phyloP scores from a whole-genome alignment of 108 stramenopile species.

The Conticribra weissflogii region DNA sequence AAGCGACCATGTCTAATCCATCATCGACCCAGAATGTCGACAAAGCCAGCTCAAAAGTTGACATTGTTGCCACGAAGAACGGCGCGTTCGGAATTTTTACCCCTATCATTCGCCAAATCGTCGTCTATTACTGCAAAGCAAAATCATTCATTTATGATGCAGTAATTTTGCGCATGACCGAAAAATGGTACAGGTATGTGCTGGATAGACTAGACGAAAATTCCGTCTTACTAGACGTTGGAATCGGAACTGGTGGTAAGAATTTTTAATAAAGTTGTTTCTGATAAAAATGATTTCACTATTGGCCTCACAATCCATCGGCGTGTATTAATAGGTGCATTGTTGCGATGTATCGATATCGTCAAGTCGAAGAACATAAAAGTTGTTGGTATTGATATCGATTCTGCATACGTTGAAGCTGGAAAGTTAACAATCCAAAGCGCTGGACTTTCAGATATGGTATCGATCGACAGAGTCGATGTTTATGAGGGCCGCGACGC shows the following conservation, averaged over 20 bases:
- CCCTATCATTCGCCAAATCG: conserved; percentile 16
- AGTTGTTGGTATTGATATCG: conserved; percentile 69
- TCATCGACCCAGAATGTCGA: conserved; percentile 4
- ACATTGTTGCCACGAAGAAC: neutral
- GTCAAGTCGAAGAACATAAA: conserved; percentile 48
- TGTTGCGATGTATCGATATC: conserved; percentile 44
- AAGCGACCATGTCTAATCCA: neutral
- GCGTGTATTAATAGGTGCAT: conserved; percentile 28
- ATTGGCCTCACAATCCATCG: neutral
- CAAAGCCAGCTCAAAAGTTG: neutral
- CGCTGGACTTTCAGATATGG: conserved; percentile 28
- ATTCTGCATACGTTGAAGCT: conserved; percentile 56
- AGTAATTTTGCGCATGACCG: conserved; percentile 67
- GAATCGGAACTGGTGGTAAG: conserved; percentile 65
- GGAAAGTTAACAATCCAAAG: conserved; percentile 40
- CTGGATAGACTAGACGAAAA: conserved; percentile 29
- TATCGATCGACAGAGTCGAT: conserved; percentile 47
- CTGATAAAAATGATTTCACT: neutral
- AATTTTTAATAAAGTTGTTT: neutral
- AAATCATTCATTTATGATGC: conserved; percentile 61
- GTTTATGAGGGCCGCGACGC: conserved; percentile 46
- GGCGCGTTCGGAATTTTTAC: conserved; percentile 13
- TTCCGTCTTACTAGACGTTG: conserved; percentile 61
- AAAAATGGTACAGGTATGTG: conserved; percentile 63
- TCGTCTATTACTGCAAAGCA: conserved; percentile 28